Evolutionary conservation across 192 early-diverging fungal genomes (phyloP), one percentile per base, ranked within the genome.

Genomic region (Podila clonocystis): DNA sequence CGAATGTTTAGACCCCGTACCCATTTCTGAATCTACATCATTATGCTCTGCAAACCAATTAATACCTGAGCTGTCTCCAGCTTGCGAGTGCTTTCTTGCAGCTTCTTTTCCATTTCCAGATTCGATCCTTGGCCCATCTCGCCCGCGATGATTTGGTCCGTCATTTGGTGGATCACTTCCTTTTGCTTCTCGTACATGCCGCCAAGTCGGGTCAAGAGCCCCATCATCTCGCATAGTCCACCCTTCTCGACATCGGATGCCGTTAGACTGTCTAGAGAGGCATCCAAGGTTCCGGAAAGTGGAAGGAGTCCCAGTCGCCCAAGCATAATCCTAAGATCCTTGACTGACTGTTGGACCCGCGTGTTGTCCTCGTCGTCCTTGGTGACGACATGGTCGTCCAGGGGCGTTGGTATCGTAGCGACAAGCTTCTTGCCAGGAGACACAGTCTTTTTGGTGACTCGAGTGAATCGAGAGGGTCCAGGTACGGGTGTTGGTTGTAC

Each of bases 141-240:
- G 33, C 49, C 29, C 13, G 61, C 66, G 26, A 80, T 69, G 34
- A 80, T 63, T 48, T 80, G 70, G 38, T 72, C 67, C 57, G 77
- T 73, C 77, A 80, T 69, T 19, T 80, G 61, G 26, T 80, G 62
- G 58, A 80, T 68, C 20, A 80, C 77, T 55, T 80, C 71, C 19
- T 73, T 48, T 45, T 80, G 70, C 28, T 69, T 69, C 55, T 80
- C 77, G 34, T 67, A 69, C 67, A 68, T 72, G 30, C 45, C 49
- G 5, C 77, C 77, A 26, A 80, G 62, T 48, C 61, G 61, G 5
- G 49, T 45, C 9, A 73, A 12, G 2, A 80, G 20, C 2, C 26
- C 30, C 70, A 80, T 49, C 26, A 72, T 59, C 50, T 80, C 77
- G n/a, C 70, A 68, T 5, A 80, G 62, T 2, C 77, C 77, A 2